Conservation (phyloP, 345 rosid genomes). For the Sonneratia caseolaris region DNA sequence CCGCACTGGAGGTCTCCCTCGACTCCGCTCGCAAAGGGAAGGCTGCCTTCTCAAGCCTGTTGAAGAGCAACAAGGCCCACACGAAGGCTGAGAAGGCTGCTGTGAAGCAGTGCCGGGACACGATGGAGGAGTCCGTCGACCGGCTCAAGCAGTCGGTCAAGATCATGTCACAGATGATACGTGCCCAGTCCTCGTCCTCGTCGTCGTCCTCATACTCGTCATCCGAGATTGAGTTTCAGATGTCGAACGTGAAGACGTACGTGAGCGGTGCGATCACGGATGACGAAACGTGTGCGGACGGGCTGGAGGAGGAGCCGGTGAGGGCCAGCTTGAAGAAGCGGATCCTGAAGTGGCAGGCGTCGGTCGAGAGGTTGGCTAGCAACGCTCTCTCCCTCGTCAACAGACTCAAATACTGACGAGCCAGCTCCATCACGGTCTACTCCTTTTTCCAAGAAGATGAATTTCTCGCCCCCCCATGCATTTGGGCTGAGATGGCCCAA, state of each 20-base stretch:
- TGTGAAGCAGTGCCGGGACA: constrained; percentile 42
- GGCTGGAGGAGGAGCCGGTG: constrained; percentile 35
- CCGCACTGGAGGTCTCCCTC: constrained; percentile 37
- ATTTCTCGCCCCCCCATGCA: too few relatives aligned
- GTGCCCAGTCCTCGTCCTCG: background rate
- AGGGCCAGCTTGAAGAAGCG: constrained; percentile 27
- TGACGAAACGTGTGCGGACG: constrained; percentile 63
- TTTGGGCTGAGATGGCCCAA: too few relatives aligned
- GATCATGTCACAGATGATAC: constrained; percentile 20
- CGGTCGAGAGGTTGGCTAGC: constrained; percentile 44
- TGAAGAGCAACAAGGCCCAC: constrained; percentile 16
- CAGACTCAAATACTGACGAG: constrained; percentile 17
- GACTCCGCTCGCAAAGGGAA: constrained; percentile 24
- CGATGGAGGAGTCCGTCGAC: constrained; percentile 30
- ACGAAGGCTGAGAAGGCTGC: constrained; percentile 28
- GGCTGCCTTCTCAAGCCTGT: constrained; percentile 16
- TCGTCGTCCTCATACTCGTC: background rate
- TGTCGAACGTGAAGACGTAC: constrained; percentile 44
- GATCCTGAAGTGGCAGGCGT: constrained; percentile 26
- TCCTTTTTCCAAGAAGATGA: too few relatives aligned
- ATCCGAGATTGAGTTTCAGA: constrained; percentile 15
- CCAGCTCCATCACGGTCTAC: too few relatives aligned
- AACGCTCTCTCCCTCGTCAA: constrained; percentile 59
- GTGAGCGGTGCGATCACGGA: constrained; percentile 61
- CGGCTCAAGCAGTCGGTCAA: constrained; percentile 42